Evolutionary conservation across 1,139 yeast genomes (phyloP).

Genomic region (Blastobotrys buckinghamii): DNA sequence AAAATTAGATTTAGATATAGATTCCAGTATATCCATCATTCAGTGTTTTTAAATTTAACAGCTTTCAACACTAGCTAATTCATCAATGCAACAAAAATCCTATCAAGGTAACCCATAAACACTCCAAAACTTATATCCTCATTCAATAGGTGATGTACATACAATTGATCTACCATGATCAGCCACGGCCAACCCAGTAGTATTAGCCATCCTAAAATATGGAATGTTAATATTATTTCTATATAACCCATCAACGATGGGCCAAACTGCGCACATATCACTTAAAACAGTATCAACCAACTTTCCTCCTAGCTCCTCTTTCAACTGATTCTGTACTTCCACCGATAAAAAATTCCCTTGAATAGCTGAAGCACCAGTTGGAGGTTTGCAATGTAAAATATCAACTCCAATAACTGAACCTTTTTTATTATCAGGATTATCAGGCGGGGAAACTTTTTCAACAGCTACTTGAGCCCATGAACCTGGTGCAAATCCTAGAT

Average conservation of each 20-base stretch:
- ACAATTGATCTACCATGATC: constrained; percentile 59
- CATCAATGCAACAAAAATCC: too few species aligned
- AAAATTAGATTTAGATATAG: too few species aligned
- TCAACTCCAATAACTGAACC: constrained; percentile 84
- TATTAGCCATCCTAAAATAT: constrained; percentile 67
- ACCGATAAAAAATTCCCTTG: constrained; percentile 83
- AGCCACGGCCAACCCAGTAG: constrained; percentile 54
- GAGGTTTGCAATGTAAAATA: constrained; percentile 70
- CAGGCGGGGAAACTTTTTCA: constrained; percentile 46
- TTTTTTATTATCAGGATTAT: constrained; percentile 12
- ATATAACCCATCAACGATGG: constrained; percentile 59
- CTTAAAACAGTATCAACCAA: constrained; percentile 61
- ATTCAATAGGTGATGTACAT: constrained; percentile 29
- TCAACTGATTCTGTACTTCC: constrained; percentile 55
- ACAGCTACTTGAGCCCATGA: constrained; percentile 88
- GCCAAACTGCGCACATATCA: constrained; percentile 78
- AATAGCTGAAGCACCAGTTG: constrained; percentile 67
- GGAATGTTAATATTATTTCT: constrained; percentile 75
- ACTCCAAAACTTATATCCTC: too few species aligned
- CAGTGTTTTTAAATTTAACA: too few species aligned
- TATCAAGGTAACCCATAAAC: too few species aligned
- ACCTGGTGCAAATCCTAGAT: constrained; percentile 93
- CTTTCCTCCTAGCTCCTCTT: constrained; percentile 22
- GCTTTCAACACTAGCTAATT: too few species aligned
- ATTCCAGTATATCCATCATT: too few species aligned